Percentiles rank a stretch among this genome's conserved stretches.
Evolutionary conservation across 31 red algal species (phyloP).

Genomic region (Bonnemaisonia californica): DNA sequence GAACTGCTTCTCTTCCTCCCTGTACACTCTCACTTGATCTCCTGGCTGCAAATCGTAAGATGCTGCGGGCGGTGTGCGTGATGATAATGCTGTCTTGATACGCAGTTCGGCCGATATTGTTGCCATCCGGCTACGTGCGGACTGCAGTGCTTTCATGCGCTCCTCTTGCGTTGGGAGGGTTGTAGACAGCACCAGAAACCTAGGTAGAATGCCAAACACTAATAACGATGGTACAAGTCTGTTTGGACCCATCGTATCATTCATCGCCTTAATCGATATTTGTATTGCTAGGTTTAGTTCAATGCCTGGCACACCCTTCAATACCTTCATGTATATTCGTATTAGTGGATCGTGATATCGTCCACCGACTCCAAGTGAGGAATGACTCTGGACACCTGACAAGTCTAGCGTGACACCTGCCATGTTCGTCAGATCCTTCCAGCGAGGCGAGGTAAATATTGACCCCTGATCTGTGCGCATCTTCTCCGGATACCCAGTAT

Average conservation of each 20-base stretch:
- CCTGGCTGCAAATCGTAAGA: background rate
- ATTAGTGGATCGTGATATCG: slow-evolving; percentile 19
- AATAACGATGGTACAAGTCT: slow-evolving; percentile 16
- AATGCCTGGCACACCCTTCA: background rate
- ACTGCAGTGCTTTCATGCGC: slow-evolving; percentile 3
- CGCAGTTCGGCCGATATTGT: slow-evolving; percentile 6
- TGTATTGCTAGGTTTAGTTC: background rate
- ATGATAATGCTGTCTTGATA: background rate
- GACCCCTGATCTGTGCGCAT: background rate
- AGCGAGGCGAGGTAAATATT: background rate
- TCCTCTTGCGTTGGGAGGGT: slow-evolving; percentile 5
- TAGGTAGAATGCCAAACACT: slow-evolving; percentile 29
- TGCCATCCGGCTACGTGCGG: background rate
- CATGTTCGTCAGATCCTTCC: background rate
- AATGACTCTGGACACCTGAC: slow-evolving; percentile 21
- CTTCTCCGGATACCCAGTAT: slow-evolving; percentile 9
- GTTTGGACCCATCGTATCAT: slow-evolving; percentile 21
- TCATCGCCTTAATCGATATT: slow-evolving; percentile 28
- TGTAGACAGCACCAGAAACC: background rate
- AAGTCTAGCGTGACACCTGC: background rate
- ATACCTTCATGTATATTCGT: slow-evolving; percentile 5
- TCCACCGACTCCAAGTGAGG: slow-evolving; percentile 12
- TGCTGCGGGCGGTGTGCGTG: background rate
- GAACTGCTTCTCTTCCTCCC: slow-evolving; percentile 19
- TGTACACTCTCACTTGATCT: slow-evolving; percentile 2